Evolutionary conservation across 2,329 filamentous ascomycete species (phyloP), one percentile per base, ranked within the genome.

Genomic region (Rutstroemia sp.): DNA sequence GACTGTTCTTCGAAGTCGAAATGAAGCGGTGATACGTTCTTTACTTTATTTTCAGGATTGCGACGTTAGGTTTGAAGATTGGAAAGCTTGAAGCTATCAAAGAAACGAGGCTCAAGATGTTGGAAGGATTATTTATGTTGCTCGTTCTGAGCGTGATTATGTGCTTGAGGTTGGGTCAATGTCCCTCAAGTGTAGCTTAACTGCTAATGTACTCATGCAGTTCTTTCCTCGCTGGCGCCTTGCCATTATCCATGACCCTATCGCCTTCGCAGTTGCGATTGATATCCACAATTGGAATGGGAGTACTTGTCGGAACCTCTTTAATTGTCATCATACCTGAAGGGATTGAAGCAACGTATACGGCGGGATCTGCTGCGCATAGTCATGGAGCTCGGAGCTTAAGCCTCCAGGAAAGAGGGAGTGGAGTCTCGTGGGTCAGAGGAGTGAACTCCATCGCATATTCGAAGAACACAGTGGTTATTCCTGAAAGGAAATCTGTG

Each of bases 301-400:
- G 94, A 46, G 88, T 99, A 52, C 78, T 99, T 8, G 92, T 99
- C 16, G 94, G 94, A 38, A 97, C 94, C 27, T 92, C 92, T 1
- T 80, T 99, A 62, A 92, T 97, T 62, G 91, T 99, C 34, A 97
- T 99, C 68, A 96, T 99, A 66, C 94, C 94, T 0, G 94, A 99
- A 72, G 94, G 94, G 39, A 86, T 97, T 58, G 92, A 96, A 70
- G 92, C 94, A 3, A 80, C 96, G 57, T 90, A 94, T 64, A 84
- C 79, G 14, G 74, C 79, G 2, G 71, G 73, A 2, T 70, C 74
- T 14, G 58, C 46, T n/a, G 59, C 49, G 19, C 64, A 66, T 55
- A 50, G 58, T 21, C 64, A 68, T 62, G 59, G 61, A 16, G 60
- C 58, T 42, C 55, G 63, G 39, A 39, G 53, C 42, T 30, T 60